Evolutionary conservation across 2,329 filamentous ascomycete species (phyloP).

Genomic region (Sporothrix luriei): DNA sequence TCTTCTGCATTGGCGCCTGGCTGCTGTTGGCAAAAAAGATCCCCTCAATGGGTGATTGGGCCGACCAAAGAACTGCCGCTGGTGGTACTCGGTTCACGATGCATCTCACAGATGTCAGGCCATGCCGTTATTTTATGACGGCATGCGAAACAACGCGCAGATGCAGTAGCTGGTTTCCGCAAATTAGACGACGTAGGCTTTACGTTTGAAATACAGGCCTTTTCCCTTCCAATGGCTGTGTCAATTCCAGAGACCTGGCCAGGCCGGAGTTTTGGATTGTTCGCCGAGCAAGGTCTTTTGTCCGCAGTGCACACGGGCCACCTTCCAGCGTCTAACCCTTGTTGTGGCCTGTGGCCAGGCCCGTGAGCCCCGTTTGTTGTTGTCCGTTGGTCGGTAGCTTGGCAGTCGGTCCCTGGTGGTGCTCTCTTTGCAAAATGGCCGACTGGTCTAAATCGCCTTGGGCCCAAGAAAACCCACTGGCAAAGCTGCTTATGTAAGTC

Average conservation of each 20-base stretch:
- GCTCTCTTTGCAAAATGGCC: too few relatives aligned
- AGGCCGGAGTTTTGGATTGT: conserved; percentile 5
- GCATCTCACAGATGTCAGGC: not conserved
- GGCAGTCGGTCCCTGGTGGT: too few relatives aligned
- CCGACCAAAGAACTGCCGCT: not conserved
- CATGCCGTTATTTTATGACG: conserved; percentile 2
- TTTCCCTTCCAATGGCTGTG: not conserved
- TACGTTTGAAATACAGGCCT: not conserved
- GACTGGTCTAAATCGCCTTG: too few relatives aligned
- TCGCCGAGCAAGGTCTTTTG: conserved; percentile 18
- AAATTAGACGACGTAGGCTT: not conserved
- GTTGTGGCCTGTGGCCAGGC: not conserved
- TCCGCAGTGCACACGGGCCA: conserved; percentile 5
- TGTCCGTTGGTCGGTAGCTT: too few relatives aligned
- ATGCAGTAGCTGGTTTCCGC: not conserved
- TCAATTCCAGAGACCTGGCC: not conserved
- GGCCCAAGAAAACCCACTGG: too few relatives aligned
- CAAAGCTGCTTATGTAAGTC: too few relatives aligned
- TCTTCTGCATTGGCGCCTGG: conserved; percentile 1
- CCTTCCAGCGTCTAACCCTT: not conserved
- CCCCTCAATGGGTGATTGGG: not conserved
- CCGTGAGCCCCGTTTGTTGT: too few relatives aligned
- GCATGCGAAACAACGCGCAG: not conserved
- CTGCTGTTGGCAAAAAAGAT: not conserved
- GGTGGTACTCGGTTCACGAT: not conserved